Conservation (phyloP, 2,329 filamentous ascomycete genomes). For the Fusarium chlamydosporum region DNA sequence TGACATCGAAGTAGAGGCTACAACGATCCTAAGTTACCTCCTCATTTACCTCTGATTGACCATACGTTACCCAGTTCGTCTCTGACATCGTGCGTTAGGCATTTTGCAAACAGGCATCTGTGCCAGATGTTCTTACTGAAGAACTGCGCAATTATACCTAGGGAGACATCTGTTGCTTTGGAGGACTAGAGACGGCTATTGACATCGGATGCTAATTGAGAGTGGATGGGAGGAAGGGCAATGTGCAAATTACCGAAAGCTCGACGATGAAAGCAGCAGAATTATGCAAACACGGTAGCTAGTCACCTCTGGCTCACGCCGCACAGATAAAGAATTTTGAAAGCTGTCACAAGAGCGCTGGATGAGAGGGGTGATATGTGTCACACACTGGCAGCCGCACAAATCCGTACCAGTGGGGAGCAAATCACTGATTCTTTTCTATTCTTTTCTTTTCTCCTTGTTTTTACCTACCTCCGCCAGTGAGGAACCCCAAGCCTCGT, state of each 20-base stretch:
- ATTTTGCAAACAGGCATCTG: slow-evolving; percentile 47
- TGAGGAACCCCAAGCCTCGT: background rate
- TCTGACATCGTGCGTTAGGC: slow-evolving; percentile 48
- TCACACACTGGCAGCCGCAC: background rate
- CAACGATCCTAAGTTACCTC: slow-evolving; percentile 58
- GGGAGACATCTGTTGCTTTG: too few species aligned
- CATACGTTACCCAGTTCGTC: slow-evolving; percentile 58
- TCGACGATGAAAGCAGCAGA: slow-evolving; percentile 49
- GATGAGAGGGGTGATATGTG: background rate
- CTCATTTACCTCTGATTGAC: slow-evolving; percentile 58
- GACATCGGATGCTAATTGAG: slow-evolving; percentile 62
- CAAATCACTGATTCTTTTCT: background rate
- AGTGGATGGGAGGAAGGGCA: slow-evolving; percentile 64
- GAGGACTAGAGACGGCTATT: too few species aligned
- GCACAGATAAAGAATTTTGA: background rate
- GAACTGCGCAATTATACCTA: too few species aligned
- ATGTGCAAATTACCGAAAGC: slow-evolving; percentile 54
- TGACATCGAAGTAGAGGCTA: slow-evolving; percentile 59
- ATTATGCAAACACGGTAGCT: slow-evolving; percentile 52
- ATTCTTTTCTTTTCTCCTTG: too few species aligned
- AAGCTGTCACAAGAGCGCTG: too few species aligned
- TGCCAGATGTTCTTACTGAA: slow-evolving; percentile 58
- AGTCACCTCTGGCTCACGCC: too few species aligned
- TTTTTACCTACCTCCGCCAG: too few species aligned
- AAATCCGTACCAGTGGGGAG: background rate